Conservation (phyloP, 495 filamentous ascomycete species). For the Aspergillus sclerotiicarbonarius region DNA sequence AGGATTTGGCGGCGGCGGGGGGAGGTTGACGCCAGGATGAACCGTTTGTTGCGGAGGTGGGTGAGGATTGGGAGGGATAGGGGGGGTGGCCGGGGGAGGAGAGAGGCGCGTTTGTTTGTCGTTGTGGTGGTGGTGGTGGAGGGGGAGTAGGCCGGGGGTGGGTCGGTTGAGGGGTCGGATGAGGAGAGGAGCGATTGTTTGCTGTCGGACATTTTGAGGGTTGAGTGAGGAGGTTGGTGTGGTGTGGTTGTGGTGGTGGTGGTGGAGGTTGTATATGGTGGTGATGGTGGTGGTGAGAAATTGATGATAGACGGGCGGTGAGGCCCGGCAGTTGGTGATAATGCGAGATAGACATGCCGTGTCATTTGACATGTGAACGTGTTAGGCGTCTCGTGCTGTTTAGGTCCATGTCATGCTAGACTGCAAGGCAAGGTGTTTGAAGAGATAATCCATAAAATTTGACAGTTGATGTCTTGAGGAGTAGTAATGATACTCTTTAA, state of each 20-base stretch:
- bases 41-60: conserved; percentile 65
- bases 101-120: conserved; percentile 22
- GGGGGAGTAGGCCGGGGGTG: conserved; percentile 39
- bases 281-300: background rate
- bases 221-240: background rate
- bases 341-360: background rate
- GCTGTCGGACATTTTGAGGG: conserved; percentile 31
- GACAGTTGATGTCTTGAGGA: no score
- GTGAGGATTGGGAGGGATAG: conserved; percentile 76
- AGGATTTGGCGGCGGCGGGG: conserved; percentile 82
- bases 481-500: no score
- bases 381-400: background rate
- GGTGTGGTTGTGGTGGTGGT: background rate
- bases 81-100: conserved; percentile 56
- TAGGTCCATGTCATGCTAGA: no score
- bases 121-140: conserved; percentile 11
- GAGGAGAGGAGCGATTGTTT: conserved; percentile 32
- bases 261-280: background rate
- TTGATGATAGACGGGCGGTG: conserved; percentile 13
- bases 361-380: background rate
- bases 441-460: no score
- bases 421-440: no score
- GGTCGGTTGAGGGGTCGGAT: conserved; percentile 23
- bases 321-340: conserved; percentile 9
- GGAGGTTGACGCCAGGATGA: conserved; percentile 85